Evolutionary conservation across 2,329 filamentous ascomycete genomes (phyloP).

Genomic region (Fusarium anguioides): DNA sequence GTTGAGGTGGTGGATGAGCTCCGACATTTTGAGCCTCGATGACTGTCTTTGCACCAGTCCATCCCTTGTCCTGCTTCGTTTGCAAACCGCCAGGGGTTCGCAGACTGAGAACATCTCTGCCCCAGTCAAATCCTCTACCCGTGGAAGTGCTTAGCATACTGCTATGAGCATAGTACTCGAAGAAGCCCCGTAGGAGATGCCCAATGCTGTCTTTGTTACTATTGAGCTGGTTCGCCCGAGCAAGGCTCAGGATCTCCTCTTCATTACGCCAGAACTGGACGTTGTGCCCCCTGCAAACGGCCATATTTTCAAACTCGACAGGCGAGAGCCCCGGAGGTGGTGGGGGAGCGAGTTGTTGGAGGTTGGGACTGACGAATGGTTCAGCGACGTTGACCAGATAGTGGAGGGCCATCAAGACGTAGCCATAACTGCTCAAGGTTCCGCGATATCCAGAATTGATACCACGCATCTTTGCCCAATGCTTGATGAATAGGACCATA

Average conservation of each 20-base stretch:
- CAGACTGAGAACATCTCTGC: constrained; percentile 80
- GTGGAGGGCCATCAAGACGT: constrained; percentile 91
- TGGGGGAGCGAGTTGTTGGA: constrained; percentile 70
- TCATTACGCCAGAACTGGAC: constrained; percentile 85
- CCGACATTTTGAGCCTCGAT: constrained; percentile 61
- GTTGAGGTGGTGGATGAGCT: constrained; percentile 23
- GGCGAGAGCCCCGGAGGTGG: constrained; percentile 49
- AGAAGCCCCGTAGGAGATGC: constrained; percentile 82
- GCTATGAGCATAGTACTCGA: constrained; percentile 82
- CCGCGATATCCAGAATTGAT: constrained; percentile 91
- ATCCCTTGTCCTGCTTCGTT: constrained; percentile 81
- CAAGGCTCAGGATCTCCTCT: constrained; percentile 71
- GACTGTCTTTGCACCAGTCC: constrained; percentile 83
- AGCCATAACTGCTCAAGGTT: constrained; percentile 89
- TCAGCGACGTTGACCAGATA: constrained; percentile 85
- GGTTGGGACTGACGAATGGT: constrained; percentile 86
- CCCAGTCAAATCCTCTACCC: constrained; percentile 79
- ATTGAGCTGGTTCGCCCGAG: constrained; percentile 68
- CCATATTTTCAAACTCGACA: constrained; percentile 37
- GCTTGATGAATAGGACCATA: constrained; percentile 87
- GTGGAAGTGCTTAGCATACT: constrained; percentile 63
- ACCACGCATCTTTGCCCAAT: constrained; percentile 86
- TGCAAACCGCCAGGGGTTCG: constrained; percentile 76
- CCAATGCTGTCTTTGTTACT: constrained; percentile 77
- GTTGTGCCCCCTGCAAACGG: constrained; percentile 70